A percentile compares a stretch with the other conserved stretches of the same genome.
These are phyloP conservation scores for Candida awuae DNA, from an alignment of 805 yeast genomes.

Conservation along the genomic window DNA sequence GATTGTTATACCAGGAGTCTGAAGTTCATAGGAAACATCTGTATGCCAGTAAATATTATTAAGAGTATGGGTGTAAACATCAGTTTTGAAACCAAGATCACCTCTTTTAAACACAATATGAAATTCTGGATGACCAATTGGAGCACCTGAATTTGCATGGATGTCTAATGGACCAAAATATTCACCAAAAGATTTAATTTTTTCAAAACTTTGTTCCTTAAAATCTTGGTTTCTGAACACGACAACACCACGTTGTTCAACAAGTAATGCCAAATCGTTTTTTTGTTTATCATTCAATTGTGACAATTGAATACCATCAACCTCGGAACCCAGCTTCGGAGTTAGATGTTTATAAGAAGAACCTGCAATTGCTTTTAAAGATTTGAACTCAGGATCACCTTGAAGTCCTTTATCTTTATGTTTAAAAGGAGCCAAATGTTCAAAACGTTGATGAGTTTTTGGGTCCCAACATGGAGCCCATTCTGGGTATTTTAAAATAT, in stretches of 20 bases:
- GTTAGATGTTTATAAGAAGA: slow-evolving; percentile 37
- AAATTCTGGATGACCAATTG: slow-evolving; percentile 47
- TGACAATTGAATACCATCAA: slow-evolving; percentile 53
- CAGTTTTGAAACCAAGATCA: slow-evolving; percentile 29
- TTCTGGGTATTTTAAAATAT: slow-evolving; percentile 5
- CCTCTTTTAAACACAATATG: slow-evolving; percentile 52
- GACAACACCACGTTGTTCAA: slow-evolving; percentile 64
- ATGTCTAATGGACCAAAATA: slow-evolving; percentile 65
- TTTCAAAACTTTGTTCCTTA: slow-evolving; percentile 42
- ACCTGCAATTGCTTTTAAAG: slow-evolving; percentile 33
- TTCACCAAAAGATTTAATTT: slow-evolving; percentile 42
- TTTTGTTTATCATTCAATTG: slow-evolving; percentile 44
- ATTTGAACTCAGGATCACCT: slow-evolving; percentile 50
- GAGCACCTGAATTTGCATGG: slow-evolving; percentile 74
- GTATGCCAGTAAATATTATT: slow-evolving; percentile 53
- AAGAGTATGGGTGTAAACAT: slow-evolving; percentile 30
- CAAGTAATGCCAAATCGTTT: slow-evolving; percentile 60
- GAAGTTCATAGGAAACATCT: slow-evolving; percentile 65
- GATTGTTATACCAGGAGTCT: slow-evolving; percentile 64
- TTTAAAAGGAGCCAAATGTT: slow-evolving; percentile 28
- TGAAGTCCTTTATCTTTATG: slow-evolving; percentile 49
- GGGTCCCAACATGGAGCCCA: slow-evolving; percentile 14
- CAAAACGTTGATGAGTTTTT: slow-evolving; percentile 4
- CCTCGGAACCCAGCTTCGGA: slow-evolving; percentile 64
- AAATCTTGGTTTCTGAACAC: slow-evolving; percentile 62